Base-by-base conservation (phyloP, 768 basidiomycete genomes). In the Lactarius psammicola region DNA sequence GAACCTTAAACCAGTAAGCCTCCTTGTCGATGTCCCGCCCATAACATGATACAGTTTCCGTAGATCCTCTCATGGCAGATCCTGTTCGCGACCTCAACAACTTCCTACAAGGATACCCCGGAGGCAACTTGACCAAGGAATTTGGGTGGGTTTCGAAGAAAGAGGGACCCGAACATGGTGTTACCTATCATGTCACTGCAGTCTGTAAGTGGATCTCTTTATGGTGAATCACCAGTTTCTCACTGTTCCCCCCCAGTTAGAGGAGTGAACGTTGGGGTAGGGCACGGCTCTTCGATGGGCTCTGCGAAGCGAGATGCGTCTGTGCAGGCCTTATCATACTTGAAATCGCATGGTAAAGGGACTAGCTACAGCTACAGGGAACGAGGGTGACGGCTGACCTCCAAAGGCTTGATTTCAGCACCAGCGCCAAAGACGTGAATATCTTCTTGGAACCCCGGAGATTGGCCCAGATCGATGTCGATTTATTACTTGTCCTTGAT, bases 51-150 rank as follows among this genome's bases (percentile, higher is more conserved):
- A 6, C 17, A 26, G 26, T 11, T 61, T 54, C n/a, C 4, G 6
- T 38, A 62, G 56, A 55, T 23, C n/a, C 31, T 18, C 42, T 34
- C 18, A 67, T 69, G 62, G 51, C 20, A 42, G 68, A 69, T 38
- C 65, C 67, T 26, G 60, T 67, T 33, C 65, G 68, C 15, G 68
- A 69, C n/a, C 66, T 69, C 44, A 69, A 69, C 55, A 69, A 69
- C 38, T 67, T 20, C 18, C 54, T 69, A 9, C 68, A 69, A 23
- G 53, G 31, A 40, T 58, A 33, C 2, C 57, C 51, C 1, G 51
- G n/a, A 2, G 66, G 66, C 0, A 67, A 10, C 42, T 54, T 46
- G 57, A 54, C 57, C 40, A 54, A 38, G 28, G 66, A 67, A 4
- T 49, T 69, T 8, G 20, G 23, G 10, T 69, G 68, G 68, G 0